Conservation (phyloP, 495 filamentous ascomycete genomes). For the Jackrogersella multiformis region DNA sequence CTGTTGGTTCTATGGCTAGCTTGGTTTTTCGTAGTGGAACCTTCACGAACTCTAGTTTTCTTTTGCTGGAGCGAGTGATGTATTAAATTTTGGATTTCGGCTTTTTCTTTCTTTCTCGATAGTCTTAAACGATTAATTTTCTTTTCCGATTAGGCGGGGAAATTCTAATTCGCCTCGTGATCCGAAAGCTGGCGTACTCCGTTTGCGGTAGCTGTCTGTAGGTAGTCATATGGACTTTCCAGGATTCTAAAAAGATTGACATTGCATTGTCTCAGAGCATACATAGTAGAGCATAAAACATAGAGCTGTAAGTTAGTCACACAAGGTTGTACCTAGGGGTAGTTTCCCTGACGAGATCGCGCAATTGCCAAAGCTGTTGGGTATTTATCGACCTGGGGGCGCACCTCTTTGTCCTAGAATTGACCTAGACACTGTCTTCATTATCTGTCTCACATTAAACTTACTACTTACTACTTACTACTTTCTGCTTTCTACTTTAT, state of each 20-base stretch:
- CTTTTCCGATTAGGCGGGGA: constrained; percentile 14
- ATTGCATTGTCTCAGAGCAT: too few species aligned
- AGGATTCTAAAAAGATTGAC: background rate
- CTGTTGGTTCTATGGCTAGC: constrained; percentile 1
- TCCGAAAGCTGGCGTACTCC: constrained; percentile 2
- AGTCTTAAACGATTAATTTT: too few species aligned
- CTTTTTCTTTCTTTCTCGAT: background rate
- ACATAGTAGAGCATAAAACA: too few species aligned
- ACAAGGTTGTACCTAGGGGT: background rate
- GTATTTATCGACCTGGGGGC: constrained; percentile 12
- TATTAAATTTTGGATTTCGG: constrained; percentile 1
- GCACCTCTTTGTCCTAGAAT: background rate
- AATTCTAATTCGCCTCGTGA: constrained; percentile 30
- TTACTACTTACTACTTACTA: background rate
- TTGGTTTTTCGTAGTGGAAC: constrained; percentile 24
- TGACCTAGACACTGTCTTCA: background rate
- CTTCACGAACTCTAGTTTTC: constrained; percentile 1
- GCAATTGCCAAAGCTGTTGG: constrained; percentile 20
- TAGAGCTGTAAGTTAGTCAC: constrained; percentile 20
- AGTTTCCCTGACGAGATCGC: constrained; percentile 18
- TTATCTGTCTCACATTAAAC: background rate
- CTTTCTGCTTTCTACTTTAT: too few species aligned
- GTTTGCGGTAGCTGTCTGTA: background rate
- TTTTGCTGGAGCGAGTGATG: constrained; percentile 19
- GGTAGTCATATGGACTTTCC: constrained; percentile 1